Base-by-base conservation (phyloP, 805 yeast genomes). In the Metschnikowia henanensis region DNA sequence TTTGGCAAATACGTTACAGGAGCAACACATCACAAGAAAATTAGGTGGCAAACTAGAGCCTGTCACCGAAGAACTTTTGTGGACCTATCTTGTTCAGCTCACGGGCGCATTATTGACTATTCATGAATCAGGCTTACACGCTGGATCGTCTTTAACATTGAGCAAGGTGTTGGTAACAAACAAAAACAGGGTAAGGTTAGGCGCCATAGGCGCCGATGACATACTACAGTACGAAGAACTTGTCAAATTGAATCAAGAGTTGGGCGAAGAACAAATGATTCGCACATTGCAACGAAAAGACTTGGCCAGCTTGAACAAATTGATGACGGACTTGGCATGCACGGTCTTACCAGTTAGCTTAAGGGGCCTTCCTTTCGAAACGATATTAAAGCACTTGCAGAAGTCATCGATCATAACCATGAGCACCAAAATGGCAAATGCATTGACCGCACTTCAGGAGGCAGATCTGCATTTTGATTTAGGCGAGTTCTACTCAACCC, bases 81-180 rank as follows among this genome's bases (percentile, higher is more conserved):
- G 97, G 97, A 66, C 70, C 26, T 87, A 89, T 55, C 62, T 86
- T 40, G 75, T 83, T 15, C 98, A 94, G 66, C 64, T 94, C 25
- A 71, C 84, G 3, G 76, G 78, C 53, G 97, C 91, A 0, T 58
- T 88, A 19, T 64, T 72, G n/a, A 72, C 77, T 5, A 74, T 84
- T 12, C 97, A 92, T 67, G 68, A 72, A 2, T 68, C 72, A n/a
- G 79, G 79, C 0, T 66, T 92, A 39, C 75, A 83, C 2, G 84
- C 84, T 2, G 77, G 92, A 39, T 50, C 64, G n/a, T 64, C 79
- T 0, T 60, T 87, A 13, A 79, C 84, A 44, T 73, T 83, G 51
- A 76, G 81, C 26, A 87, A 87, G 53, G 77, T 94, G 20, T 75
- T 92, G 30, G 75, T 88, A 1, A 84, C 95, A 1, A 80, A 81